Evolutionary conservation across 768 basidiomycete genomes (phyloP).

Genomic region (Suillus placidus): DNA sequence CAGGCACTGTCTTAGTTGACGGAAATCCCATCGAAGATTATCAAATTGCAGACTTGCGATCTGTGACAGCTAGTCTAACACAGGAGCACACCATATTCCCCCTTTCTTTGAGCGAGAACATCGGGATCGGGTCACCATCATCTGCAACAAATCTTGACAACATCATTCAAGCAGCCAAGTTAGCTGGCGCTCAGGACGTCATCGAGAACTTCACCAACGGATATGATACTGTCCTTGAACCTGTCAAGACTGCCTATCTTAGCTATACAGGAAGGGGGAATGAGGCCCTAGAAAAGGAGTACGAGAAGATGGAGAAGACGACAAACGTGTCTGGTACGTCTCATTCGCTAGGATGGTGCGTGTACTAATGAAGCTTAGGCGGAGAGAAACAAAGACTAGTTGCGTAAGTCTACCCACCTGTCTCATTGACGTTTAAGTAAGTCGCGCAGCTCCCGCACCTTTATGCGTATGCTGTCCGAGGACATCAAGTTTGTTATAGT

Average conservation of each 20-base stretch:
- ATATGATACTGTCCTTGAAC: constrained; percentile 44
- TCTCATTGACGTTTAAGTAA: background rate
- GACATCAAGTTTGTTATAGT: constrained; percentile 34
- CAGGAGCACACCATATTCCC: constrained; percentile 44
- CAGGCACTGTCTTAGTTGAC: constrained; percentile 44
- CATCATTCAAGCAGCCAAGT: constrained; percentile 24
- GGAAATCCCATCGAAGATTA: constrained; percentile 38
- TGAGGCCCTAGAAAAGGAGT: constrained; percentile 17
- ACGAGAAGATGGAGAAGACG: constrained; percentile 23
- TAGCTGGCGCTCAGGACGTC: constrained; percentile 45
- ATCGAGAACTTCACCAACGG: constrained; percentile 40
- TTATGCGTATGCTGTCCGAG: constrained; percentile 41
- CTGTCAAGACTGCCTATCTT: constrained; percentile 29
- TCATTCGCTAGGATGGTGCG: background rate
- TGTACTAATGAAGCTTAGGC: constrained; percentile 13
- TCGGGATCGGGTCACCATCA: constrained; percentile 37
- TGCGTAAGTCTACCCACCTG: constrained; percentile 16
- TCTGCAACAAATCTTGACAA: constrained; percentile 18
- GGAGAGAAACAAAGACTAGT: constrained; percentile 38
- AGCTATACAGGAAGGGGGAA: constrained; percentile 27
- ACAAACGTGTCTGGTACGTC: constrained; percentile 28
- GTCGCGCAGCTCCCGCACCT: constrained; percentile 37
- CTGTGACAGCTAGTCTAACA: constrained; percentile 43
- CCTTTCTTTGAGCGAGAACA: constrained; percentile 43
- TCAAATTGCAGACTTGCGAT: constrained; percentile 35